phyloP scores from a whole-genome alignment of 2,329 filamentous ascomycete species.

The Rhinocladiella similis region DNA sequence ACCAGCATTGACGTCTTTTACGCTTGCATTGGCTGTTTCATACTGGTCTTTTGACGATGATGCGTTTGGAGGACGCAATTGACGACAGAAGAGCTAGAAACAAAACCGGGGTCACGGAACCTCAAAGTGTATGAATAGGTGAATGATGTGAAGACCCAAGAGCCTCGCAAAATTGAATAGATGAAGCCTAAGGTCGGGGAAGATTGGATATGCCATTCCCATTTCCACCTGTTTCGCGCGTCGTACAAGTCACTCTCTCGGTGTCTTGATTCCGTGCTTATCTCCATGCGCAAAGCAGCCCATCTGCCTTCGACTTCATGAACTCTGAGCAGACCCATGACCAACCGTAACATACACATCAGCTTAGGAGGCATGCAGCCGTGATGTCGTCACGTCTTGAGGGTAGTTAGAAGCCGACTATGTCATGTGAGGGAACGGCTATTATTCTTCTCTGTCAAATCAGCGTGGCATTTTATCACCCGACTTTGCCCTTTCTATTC shows the following conservation, averaged over 20 bases:
- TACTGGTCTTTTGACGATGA: conserved; percentile 13
- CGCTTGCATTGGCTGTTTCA: conserved; percentile 7
- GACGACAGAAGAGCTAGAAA: not conserved
- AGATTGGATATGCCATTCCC: not conserved
- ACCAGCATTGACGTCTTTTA: conserved; percentile 17
- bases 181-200: not conserved
- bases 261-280: no score
- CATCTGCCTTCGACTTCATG: no score
- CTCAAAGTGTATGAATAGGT: conserved; percentile 17
- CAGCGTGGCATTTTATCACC: conserved; percentile 1
- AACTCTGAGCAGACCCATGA: no score
- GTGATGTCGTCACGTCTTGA: no score
- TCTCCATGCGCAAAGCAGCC: no score
- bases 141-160: not conserved
- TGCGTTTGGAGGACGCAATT: conserved; percentile 10
- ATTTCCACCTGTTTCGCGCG: no score
- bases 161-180: not conserved
- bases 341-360: no score
- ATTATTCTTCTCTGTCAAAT: not conserved
- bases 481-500: conserved; percentile 42
- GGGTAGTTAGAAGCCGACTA: no score
- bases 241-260: no score
- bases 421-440: no score
- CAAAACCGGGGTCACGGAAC: not conserved
- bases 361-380: no score